phyloP scores from a whole-genome alignment of 192 early-diverging fungal species.

The Backusella luteola region DNA sequence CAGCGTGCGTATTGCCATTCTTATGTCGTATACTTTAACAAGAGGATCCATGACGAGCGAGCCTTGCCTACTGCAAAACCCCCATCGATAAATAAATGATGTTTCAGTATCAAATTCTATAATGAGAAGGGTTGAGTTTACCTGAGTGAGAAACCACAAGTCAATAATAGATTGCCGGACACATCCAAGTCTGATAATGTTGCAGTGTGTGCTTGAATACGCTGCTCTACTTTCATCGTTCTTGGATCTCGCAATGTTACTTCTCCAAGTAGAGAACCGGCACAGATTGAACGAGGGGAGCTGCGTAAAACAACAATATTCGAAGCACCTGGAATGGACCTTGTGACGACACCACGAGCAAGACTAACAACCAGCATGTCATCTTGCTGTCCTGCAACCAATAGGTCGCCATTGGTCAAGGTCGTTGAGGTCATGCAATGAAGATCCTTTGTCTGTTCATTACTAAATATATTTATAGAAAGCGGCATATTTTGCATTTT shows the following conservation, averaged over 20 bases:
- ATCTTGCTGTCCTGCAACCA: slow-evolving; percentile 57
- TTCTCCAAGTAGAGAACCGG: slow-evolving; percentile 63
- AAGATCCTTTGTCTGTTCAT: slow-evolving; percentile 48
- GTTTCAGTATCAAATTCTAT: no score
- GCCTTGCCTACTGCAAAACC: slow-evolving; percentile 37
- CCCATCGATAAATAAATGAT: neutral
- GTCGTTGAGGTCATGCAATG: slow-evolving; percentile 55
- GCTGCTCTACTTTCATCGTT: slow-evolving; percentile 57
- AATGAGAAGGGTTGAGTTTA: slow-evolving; percentile 10
- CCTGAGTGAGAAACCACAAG: slow-evolving; percentile 74
- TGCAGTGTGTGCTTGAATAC: slow-evolving; percentile 75
- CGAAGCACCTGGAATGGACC: slow-evolving; percentile 34
- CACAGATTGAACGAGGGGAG: slow-evolving; percentile 53
- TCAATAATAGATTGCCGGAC: slow-evolving; percentile 68
- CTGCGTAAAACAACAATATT: slow-evolving; percentile 69
- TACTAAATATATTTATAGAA: slow-evolving; percentile 24
- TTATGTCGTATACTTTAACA: slow-evolving; percentile 83
- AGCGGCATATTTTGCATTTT: neutral
- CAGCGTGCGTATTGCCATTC: slow-evolving; percentile 63
- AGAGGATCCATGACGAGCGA: slow-evolving; percentile 69
- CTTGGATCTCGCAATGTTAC: slow-evolving; percentile 68
- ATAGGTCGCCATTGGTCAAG: slow-evolving; percentile 53
- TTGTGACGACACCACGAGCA: slow-evolving; percentile 44
- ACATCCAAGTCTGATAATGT: slow-evolving; percentile 76
- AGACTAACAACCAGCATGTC: slow-evolving; percentile 51